Percentiles rank a stretch among this genome's conserved stretches.
Evolutionary conservation across 192 early-diverging fungal genomes (phyloP).

Genomic region (Pecoramyces ruminantium): DNA sequence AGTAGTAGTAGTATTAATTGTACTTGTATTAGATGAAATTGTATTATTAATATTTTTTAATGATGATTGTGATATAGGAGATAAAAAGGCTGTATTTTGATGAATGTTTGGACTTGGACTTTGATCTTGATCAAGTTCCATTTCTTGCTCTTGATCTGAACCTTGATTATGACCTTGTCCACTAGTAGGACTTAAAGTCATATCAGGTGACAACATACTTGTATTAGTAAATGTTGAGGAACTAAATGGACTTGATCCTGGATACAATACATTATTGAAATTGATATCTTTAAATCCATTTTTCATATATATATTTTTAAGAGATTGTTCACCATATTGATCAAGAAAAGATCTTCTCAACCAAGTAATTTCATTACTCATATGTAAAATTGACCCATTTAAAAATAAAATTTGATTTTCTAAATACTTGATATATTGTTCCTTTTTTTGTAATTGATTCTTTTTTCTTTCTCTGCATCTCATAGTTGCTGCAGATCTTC

Average conservation of each 20-base stretch:
- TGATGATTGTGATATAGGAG: too few species aligned
- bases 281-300: not conserved
- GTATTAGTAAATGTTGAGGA: not conserved
- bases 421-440: not conserved
- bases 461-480: not conserved
- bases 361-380: not conserved
- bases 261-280: not conserved
- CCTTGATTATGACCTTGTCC: not conserved
- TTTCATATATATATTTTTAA: not conserved
- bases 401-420: not conserved
- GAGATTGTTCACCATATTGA: not conserved
- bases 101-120: too few species aligned
- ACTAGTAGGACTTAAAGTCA: not conserved
- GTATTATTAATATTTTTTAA: too few species aligned
- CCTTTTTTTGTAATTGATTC: not conserved
- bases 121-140: too few species aligned
- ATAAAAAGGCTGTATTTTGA: too few species aligned
- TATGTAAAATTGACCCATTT: not conserved
- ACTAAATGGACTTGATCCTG: not conserved
- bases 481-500: not conserved
- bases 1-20: too few species aligned
- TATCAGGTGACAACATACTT: not conserved
- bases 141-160: too few species aligned
- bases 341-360: not conserved
- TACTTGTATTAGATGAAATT: too few species aligned